Evolutionary conservation across 805 yeast species (phyloP).

Genomic region (Wickerhamiella kazuoi): DNA sequence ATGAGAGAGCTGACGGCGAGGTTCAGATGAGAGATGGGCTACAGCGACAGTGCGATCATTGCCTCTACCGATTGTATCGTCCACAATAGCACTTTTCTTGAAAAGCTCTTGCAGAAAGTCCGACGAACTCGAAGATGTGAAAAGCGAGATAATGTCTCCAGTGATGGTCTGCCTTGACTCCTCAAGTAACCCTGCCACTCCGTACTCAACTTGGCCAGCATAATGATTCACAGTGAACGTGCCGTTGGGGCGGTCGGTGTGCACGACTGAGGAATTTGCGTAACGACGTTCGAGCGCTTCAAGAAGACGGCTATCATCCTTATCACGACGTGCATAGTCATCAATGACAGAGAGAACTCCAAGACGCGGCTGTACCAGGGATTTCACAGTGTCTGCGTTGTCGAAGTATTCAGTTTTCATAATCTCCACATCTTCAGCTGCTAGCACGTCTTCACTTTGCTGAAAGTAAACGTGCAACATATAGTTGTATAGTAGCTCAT

Average conservation of each 20-base stretch:
- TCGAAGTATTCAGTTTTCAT: slow-evolving; percentile 41
- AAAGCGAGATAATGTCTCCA: slow-evolving; percentile 24
- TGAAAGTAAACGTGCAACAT: slow-evolving; percentile 23
- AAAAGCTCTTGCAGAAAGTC: slow-evolving; percentile 22
- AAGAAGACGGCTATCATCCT: slow-evolving; percentile 18
- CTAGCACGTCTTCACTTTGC: slow-evolving; percentile 23
- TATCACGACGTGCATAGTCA: slow-evolving; percentile 23
- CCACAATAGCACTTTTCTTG: slow-evolving; percentile 22
- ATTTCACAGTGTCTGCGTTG: slow-evolving; percentile 37
- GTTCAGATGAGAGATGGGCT: slow-evolving; percentile 25
- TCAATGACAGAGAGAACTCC: slow-evolving; percentile 24
- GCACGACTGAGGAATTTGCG: slow-evolving; percentile 16
- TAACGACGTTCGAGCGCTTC: slow-evolving; percentile 20
- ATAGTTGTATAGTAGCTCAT: slow-evolving; percentile 25
- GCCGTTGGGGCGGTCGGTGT: slow-evolving; percentile 19
- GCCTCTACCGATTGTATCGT: slow-evolving; percentile 19
- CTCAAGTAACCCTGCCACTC: slow-evolving; percentile 32
- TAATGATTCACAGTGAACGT: slow-evolving; percentile 39
- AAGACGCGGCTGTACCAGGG: slow-evolving; percentile 27
- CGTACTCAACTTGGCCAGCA: slow-evolving; percentile 41
- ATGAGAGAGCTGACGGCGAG: slow-evolving; percentile 25
- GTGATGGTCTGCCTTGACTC: slow-evolving; percentile 35
- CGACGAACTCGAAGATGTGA: slow-evolving; percentile 24
- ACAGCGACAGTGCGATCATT: slow-evolving; percentile 19
- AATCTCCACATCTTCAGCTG: slow-evolving; percentile 27